phyloP scores from a whole-genome alignment of 495 filamentous ascomycete genomes.

The Hypomontagnella submonticulosa region DNA sequence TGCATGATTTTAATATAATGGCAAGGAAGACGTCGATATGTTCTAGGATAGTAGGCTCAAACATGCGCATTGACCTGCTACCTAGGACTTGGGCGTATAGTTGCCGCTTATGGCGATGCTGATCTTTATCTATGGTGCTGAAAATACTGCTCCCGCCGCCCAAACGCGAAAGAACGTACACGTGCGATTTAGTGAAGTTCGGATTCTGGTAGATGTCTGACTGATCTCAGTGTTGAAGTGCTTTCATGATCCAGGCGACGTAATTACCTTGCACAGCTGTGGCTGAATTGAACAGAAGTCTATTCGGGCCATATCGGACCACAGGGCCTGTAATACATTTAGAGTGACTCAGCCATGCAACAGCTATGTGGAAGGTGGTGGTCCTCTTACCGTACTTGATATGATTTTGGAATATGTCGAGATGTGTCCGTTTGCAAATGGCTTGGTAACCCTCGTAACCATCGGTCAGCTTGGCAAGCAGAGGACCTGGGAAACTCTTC shows the following conservation, averaged over 20 bases:
- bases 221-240: background rate
- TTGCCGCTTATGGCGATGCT: conserved; percentile 22
- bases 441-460: background rate
- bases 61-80: conserved; percentile 21
- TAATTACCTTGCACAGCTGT: conserved; percentile 3
- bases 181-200: background rate
- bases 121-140: conserved; percentile 4
- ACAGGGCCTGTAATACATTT: background rate
- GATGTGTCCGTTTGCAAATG: background rate
- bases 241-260: background rate
- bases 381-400: conserved; percentile 1
- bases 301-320: conserved; percentile 1
- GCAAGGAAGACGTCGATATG: conserved; percentile 30
- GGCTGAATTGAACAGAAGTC: conserved; percentile 1
- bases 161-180: background rate
- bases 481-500: conserved; percentile 1
- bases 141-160: conserved; percentile 1
- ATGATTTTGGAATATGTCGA: background rate
- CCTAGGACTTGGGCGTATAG: conserved; percentile 17
- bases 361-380: too few species aligned
- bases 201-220: conserved; percentile 5
- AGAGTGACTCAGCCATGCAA: background rate
- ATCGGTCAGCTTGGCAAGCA: background rate
- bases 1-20: too few species aligned
- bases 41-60: conserved; percentile 23